Evolutionary conservation across 768 basidiomycete genomes (phyloP), one percentile per base, ranked within the genome.

Genomic region (Cystofilobasidium capitatum): DNA sequence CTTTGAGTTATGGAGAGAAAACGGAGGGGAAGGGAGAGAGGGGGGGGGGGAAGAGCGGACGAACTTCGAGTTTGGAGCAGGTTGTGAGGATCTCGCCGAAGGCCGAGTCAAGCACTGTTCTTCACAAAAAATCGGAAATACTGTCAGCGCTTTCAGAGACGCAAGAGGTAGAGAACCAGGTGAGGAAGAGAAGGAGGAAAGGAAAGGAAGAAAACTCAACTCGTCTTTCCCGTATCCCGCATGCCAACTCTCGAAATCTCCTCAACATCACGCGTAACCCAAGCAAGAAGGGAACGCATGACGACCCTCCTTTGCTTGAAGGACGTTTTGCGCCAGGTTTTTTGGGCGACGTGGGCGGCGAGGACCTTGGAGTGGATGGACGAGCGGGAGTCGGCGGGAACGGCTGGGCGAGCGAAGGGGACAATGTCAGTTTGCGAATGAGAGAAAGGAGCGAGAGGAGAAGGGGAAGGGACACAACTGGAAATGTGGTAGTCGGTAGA

Each of bases 1-100:
- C n/a, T n/a, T n/a, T n/a, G n/a, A n/a, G n/a, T n/a, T n/a, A n/a
- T n/a, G n/a, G n/a, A n/a, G n/a, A n/a, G n/a, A n/a, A n/a, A n/a
- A n/a, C n/a, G n/a, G n/a, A n/a, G n/a, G n/a, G n/a, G n/a, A n/a
- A n/a, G n/a, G n/a, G n/a, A n/a, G n/a, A n/a, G n/a, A n/a, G n/a
- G n/a, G 5, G 45, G 6, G 24, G 45, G n/a, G 12, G 14, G 31
- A 35, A 58, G 35, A 22, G 22, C n/a, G 22, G 1, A 39, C 59
- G 24, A 45, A 68, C 66, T 20, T 68, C 54, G 3, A 68, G 80
- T 76, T 99, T 99, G 14, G 89, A 88, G 74, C 89, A 88, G 0
- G 91, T 96, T n/a, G 88, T 89, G 49, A 99, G 74, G 71, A 98
- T 88, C 78, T 99, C 96, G 40, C 96, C 96, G 45, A 99, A 81